Base-by-base conservation (phyloP, 2,329 filamentous ascomycete genomes). In the Leptoxyphium fumago region DNA sequence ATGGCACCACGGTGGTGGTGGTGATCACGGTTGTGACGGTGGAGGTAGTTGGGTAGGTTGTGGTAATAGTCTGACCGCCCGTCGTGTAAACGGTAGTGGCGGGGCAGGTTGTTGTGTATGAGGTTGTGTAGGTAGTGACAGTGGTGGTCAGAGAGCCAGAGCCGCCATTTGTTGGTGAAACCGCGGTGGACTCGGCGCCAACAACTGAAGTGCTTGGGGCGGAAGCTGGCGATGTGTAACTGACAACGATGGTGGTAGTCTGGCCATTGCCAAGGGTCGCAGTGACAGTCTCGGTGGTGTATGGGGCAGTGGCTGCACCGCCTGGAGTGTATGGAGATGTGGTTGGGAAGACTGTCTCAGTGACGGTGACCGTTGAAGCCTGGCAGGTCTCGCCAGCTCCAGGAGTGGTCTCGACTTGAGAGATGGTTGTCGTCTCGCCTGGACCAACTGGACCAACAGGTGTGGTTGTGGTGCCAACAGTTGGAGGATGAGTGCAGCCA, bases 281-380 rank as follows among this genome's bases (percentile, higher is more conserved):
- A 28, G 40, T 42, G 26, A 42, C 17, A 28, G 40, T 42, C 40
- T 42, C 40, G n/a, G 40, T 42, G 17, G 26, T 28, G 40, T 26
- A 28, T 13, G 40, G 17, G 7, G 29, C 26, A 7, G 40, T 13
- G 26, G 13, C 40, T n/a, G 5, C 15, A 13, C 17, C 40, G 40
- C 32, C 32, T 13, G 32, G 9, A 15, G 32, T 36, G 32, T 36
- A 36, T 36, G 32, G 9, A 36, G 32, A 15, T 9, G 32, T 15
- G 15, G 32, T 36, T 36, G 32, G 32, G 32, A 13, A 36, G 32
- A 36, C 15, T 9, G 32, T 36, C 32, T 36, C 32, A 13, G 32
- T 36, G 32, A 36, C 32, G 15, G 32, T 36, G 32, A 36, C 32
- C 3, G 9, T 36, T 9, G 11, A 15, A 13, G 32, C 32, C 32